phyloP scores from a whole-genome alignment of 2,329 filamentous ascomycete species.

The Fusarium sp. region DNA sequence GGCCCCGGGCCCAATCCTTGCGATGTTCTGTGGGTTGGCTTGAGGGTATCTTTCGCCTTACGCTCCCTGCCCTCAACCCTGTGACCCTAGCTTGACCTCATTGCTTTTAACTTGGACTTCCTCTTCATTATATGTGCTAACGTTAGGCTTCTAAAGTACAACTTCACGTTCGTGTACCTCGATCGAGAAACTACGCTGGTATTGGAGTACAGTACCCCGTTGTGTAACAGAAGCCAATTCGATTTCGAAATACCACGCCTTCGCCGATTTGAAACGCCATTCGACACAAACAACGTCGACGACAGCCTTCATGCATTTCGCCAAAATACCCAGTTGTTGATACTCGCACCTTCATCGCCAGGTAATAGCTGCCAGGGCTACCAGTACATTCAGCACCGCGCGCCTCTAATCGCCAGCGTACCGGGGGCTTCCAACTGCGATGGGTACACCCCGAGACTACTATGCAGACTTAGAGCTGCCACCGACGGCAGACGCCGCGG shows the following conservation, averaged over 20 bases:
- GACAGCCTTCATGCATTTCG: slow-evolving; percentile 13
- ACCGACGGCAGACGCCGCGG: slow-evolving; percentile 73
- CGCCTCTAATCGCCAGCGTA: slow-evolving; percentile 7
- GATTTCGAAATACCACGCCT: background rate
- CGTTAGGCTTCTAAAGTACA: background rate
- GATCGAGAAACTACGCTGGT: background rate
- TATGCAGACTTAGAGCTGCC: slow-evolving; percentile 85
- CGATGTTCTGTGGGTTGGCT: background rate
- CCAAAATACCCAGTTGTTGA: background rate
- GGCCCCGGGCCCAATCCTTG: slow-evolving; percentile 1
- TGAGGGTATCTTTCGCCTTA: background rate
- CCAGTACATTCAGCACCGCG: background rate
- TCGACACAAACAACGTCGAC: background rate
- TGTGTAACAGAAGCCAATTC: background rate
- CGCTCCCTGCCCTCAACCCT: background rate
- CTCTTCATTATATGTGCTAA: slow-evolving; percentile 20
- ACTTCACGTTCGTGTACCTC: background rate
- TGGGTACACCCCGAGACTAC: slow-evolving; percentile 73
- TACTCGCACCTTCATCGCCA: background rate
- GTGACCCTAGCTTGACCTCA: background rate
- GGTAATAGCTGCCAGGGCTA: background rate
- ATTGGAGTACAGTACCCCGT: background rate
- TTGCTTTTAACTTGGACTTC: slow-evolving; percentile 3
- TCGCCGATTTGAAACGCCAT: background rate
- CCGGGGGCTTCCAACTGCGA: slow-evolving; percentile 38